phyloP scores from a whole-genome alignment of 75 land plant genomes.

The Pinus albicaulis region DNA sequence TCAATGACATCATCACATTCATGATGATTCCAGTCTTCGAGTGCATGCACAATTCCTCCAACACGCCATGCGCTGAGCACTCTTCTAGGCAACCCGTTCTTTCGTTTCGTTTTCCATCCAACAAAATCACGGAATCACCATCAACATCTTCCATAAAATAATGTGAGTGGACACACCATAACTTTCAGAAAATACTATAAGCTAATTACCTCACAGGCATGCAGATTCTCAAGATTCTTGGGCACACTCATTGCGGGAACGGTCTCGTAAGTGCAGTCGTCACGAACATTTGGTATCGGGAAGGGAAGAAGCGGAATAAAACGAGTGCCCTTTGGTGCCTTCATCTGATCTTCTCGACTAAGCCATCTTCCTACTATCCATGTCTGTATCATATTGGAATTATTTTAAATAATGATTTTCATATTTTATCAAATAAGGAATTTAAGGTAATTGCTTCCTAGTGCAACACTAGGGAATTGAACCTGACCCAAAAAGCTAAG shows the following conservation, averaged over 20 bases:
- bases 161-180: too few species aligned
- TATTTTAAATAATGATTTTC: background rate
- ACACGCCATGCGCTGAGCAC: slow-evolving; percentile 56
- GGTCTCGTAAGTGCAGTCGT: slow-evolving; percentile 54
- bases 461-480: too few species aligned
- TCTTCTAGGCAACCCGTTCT: slow-evolving; percentile 63
- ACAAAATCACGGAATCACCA: background rate
- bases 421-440: background rate
- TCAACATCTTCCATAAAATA: background rate
- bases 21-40: slow-evolving; percentile 52
- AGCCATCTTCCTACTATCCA: slow-evolving; percentile 67
- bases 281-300: slow-evolving; percentile 35
- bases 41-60: slow-evolving; percentile 53
- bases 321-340: slow-evolving; percentile 49
- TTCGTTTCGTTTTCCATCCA: background rate
- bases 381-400: slow-evolving; percentile 20
- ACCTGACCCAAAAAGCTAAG: too few species aligned
- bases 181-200: background rate
- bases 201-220: slow-evolving; percentile 50
- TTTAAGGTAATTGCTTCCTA: background rate
- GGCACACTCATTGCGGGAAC: slow-evolving; percentile 58
- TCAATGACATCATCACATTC: slow-evolving; percentile 31
- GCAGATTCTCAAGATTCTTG: slow-evolving; percentile 26
- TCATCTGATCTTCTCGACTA: slow-evolving; percentile 31
- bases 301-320: slow-evolving; percentile 57